Base-by-base conservation (phyloP, 2,329 filamentous ascomycete species). In the Setomelanomma holmii region DNA sequence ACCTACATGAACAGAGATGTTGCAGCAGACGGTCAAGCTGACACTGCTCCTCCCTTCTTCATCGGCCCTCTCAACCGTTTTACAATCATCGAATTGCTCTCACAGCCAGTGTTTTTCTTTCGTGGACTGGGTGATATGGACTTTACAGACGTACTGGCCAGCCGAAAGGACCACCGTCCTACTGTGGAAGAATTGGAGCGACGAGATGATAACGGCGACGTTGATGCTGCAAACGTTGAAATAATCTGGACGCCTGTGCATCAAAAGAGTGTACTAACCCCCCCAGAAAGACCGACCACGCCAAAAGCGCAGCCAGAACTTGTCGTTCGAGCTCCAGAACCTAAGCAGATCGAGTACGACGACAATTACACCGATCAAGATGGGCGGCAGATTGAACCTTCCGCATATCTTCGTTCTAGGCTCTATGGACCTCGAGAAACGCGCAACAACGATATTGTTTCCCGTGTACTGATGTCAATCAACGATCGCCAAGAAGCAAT, bases 21-120 rank as follows among this genome's bases (percentile, higher is more conserved):
- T 19, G 21, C 20, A 21, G 30, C n/a, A 20, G 38, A 24, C 14
- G 12, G 14, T 17, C 38, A 21, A 16, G 11, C 6, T 23, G 22
- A 4, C n/a, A 1, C 40, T 7, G 11, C 20, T 22, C 10, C 38
- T n/a, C 40, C 51, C 2, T 48, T 57, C 10, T 46, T 52, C 11
- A 61, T 65, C 36, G 60, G 64, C 12, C 62, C 66, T 1, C 45
- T 68, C 11, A 30, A 47, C n/a, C 21, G 33, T 5, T 69, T 60
- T 24, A 55, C 54, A 1, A 51, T 63, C 38, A 60, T 69, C 17
- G 64, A 68, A 40, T 33, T 65, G 11, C 43, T 61, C 14, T 58
- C 56, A 11, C 53, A 61, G 16, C 59, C 60, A 1, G 33, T 63
- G 0, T 65, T 69, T 22, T 64, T 68, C 23, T 67, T 63, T 49